phyloP scores from a whole-genome alignment of 2,329 filamentous ascomycete genomes.

The Aspergillus texensis region DNA sequence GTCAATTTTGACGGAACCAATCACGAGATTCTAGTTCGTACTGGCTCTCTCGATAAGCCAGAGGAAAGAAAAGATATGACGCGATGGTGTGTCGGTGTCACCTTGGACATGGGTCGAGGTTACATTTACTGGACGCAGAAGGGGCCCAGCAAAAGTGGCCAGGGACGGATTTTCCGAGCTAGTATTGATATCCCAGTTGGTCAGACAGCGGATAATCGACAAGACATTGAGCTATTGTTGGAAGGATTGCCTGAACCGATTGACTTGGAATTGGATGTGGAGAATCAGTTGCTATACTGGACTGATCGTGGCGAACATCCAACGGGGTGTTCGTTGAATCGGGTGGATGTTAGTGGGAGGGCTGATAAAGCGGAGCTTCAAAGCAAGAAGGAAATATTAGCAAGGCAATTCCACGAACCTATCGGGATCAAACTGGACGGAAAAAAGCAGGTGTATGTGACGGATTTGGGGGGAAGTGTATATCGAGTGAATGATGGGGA shows the following conservation, averaged over 20 bases:
- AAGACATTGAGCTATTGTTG: slow-evolving; percentile 51
- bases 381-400: slow-evolving; percentile 19
- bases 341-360: slow-evolving; percentile 15
- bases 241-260: slow-evolving; percentile 57
- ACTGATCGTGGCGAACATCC: slow-evolving; percentile 63
- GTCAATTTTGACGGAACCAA: slow-evolving; percentile 39
- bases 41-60: slow-evolving; percentile 30
- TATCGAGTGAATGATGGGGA: slow-evolving; percentile 22
- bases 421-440: slow-evolving; percentile 29
- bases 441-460: slow-evolving; percentile 24
- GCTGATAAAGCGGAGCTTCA: slow-evolving; percentile 25
- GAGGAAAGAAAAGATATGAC: slow-evolving; percentile 31
- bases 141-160: slow-evolving; percentile 53
- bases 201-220: slow-evolving; percentile 34
- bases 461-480: slow-evolving; percentile 28
- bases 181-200: slow-evolving; percentile 44
- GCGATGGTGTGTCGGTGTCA: slow-evolving; percentile 60
- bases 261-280: slow-evolving; percentile 58
- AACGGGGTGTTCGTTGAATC: slow-evolving; percentile 57
- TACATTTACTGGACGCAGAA: slow-evolving; percentile 66
- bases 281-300: slow-evolving; percentile 56
- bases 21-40: slow-evolving; percentile 35
- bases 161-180: slow-evolving; percentile 59
- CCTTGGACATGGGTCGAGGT: slow-evolving; percentile 46
- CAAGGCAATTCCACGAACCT: slow-evolving; percentile 30